phyloP scores from a whole-genome alignment of 2,329 filamentous ascomycete species.

The Sodiomyces alkalinus region DNA sequence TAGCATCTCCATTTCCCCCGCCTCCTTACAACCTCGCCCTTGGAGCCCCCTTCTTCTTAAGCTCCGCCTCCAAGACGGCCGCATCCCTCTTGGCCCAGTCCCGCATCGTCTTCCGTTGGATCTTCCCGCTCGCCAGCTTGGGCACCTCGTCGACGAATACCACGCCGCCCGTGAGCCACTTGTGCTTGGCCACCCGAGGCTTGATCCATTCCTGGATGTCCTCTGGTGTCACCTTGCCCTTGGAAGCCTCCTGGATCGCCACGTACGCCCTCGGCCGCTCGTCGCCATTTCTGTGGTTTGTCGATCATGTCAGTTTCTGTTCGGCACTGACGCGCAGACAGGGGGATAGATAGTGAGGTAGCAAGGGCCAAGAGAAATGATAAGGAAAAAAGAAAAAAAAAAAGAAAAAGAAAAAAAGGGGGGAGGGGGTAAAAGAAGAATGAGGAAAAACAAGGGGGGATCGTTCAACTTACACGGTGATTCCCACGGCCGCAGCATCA shows the following conservation, averaged over 20 bases:
- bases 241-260: conserved; percentile 28
- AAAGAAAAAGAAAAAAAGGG: too few species aligned
- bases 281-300: conserved; percentile 20
- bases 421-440: too few species aligned
- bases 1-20: background rate
- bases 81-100: conserved; percentile 42
- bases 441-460: conserved; percentile 1
- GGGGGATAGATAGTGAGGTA: too few species aligned
- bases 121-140: conserved; percentile 42
- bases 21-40: conserved; percentile 4
- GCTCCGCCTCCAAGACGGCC: conserved; percentile 11
- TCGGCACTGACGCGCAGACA: too few species aligned
- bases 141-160: conserved; percentile 40
- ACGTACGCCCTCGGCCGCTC: conserved; percentile 40
- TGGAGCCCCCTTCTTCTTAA: background rate
- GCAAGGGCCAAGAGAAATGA: conserved; percentile 6
- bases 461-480: conserved; percentile 27
- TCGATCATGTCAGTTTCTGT: background rate
- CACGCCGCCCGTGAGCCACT: conserved; percentile 33
- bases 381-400: conserved; percentile 2
- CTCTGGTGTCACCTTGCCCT: conserved; percentile 27
- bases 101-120: conserved; percentile 37
- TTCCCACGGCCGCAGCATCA: conserved; percentile 39
- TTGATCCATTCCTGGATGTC: conserved; percentile 36
- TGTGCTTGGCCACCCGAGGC: conserved; percentile 32